These are phyloP conservation scores for Penicillium italicum DNA, from an alignment of 2,329 filamentous ascomycete species.

Conservation along the genomic window DNA sequence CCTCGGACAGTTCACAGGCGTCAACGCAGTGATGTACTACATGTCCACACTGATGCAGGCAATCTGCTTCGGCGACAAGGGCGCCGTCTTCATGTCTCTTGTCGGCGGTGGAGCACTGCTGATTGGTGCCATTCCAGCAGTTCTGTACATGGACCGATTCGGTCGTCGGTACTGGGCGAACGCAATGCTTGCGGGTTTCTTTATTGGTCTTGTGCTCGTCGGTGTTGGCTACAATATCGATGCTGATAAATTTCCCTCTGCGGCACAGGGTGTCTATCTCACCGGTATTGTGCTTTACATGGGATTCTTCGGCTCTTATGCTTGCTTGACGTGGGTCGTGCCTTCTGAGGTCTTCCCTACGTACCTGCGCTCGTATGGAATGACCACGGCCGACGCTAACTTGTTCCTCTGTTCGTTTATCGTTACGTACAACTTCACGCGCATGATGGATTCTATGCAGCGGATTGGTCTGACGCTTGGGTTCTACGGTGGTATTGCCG, in stretches of 20 bases:
- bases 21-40: constrained; percentile 70
- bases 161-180: constrained; percentile 73
- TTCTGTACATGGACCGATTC: constrained; percentile 68
- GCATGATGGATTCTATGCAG: constrained; percentile 66
- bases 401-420: constrained; percentile 69
- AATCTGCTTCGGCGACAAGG: constrained; percentile 61
- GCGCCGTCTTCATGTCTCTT: constrained; percentile 66
- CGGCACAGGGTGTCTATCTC: constrained; percentile 60
- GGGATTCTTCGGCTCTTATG: constrained; percentile 64
- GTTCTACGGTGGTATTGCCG: constrained; percentile 71
- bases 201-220: constrained; percentile 64
- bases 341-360: constrained; percentile 69
- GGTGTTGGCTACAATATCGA: constrained; percentile 61
- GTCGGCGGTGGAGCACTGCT: constrained; percentile 67
- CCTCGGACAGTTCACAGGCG: constrained; percentile 66
- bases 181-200: constrained; percentile 68
- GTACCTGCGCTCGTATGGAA: constrained; percentile 68
- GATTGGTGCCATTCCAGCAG: constrained; percentile 64
- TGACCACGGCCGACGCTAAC: constrained; percentile 66
- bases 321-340: constrained; percentile 62
- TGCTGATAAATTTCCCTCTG: constrained; percentile 44
- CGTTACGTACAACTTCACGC: constrained; percentile 71
- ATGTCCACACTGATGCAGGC: constrained; percentile 65
- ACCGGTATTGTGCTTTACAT: constrained; percentile 60
- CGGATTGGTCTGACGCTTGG: constrained; percentile 63